Evolutionary conservation across 306 rosid genomes (phyloP).

Genomic region (Prosopis cineraria): DNA sequence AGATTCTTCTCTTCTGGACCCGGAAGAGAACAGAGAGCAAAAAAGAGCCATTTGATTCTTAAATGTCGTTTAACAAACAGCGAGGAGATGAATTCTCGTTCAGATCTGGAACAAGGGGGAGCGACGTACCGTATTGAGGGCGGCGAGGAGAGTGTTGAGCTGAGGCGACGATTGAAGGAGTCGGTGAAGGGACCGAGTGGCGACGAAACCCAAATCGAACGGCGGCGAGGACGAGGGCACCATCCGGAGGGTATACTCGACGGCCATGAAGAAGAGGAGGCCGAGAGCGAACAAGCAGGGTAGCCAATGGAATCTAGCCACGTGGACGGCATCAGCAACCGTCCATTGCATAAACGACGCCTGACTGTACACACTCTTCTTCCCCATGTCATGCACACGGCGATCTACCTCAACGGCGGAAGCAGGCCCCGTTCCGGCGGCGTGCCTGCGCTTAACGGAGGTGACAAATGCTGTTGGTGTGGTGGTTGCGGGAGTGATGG

Average conservation of each 20-base stretch:
- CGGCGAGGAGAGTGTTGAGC: constrained; percentile 72
- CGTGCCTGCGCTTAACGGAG: constrained; percentile 36
- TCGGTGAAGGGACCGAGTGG: constrained; percentile 68
- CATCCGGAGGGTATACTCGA: constrained; percentile 96
- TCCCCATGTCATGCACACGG: constrained; percentile 8
- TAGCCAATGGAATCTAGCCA: constrained; percentile 74
- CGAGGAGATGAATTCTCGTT: background rate
- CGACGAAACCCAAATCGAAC: constrained; percentile 77
- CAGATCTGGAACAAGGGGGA: constrained; percentile 19
- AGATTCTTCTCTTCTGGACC: background rate
- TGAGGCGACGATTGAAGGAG: constrained; percentile 60
- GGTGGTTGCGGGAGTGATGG: background rate
- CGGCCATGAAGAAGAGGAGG: constrained; percentile 83
- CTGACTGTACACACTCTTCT: constrained; percentile 4
- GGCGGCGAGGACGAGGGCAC: constrained; percentile 82
- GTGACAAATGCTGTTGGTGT: background rate
- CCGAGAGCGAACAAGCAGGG: constrained; percentile 72
- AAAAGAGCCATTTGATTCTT: background rate
- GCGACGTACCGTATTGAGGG: constrained; percentile 69
- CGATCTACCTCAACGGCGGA: constrained; percentile 30
- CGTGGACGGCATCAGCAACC: constrained; percentile 55
- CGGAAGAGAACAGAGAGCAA: background rate
- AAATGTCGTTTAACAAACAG: background rate
- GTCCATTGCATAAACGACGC: constrained; percentile 79
- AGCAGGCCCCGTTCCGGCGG: background rate